Base-by-base conservation (phyloP, 2,329 filamentous ascomycete species). In the Phaeomoniella chlamydospora region DNA sequence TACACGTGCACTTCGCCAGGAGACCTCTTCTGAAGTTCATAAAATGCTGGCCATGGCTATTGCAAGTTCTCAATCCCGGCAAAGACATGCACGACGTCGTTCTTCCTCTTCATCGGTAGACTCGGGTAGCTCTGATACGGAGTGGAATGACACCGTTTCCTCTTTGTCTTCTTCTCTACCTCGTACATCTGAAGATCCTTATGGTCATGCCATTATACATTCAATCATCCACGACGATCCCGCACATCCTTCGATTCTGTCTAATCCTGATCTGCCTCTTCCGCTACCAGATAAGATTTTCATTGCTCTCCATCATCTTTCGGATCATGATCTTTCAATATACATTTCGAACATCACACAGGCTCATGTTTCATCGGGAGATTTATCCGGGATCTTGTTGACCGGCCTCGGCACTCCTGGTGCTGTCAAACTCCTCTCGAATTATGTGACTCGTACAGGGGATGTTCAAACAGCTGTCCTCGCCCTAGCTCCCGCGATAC, bases 381-480 rank as follows among this genome's bases (percentile, higher is more conserved):
- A 76, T 44, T 65, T 75, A 36, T 71, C 76, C 54, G 74, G 74
- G 6, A 58, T 77, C 5, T 56, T 77, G 11, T 62, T 79, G 5
- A 79, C 74, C 0, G 74, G 74, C 4, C 61, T 77, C 4, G 65
- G 65, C 3, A 66, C 73, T 39, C 35, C 22, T 14, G 59, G 63
- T 37, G 66, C 67, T 3, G 65, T 78, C 51, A 67, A 72, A 33
- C 62, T 79, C 22, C 69, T 79, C 41, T 65, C 72, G 45, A 68
- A 65, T 4, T 76, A 77, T 49, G 68, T 78, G 40, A 60, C 61
- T 36, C 68, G 66, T 36, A 74, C 68, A 46, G 66, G 69, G 39
- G 74, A 77, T 43, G 53, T 77, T 1, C 74, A 79, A 54, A 75
- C 72, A 2, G 67, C 73, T 1, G 72, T 77, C 0, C 56, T 78